Evolutionary conservation across 2,329 filamentous ascomycete genomes (phyloP), one percentile per base, ranked within the genome.

Genomic region (Achaetomium macrosporum): DNA sequence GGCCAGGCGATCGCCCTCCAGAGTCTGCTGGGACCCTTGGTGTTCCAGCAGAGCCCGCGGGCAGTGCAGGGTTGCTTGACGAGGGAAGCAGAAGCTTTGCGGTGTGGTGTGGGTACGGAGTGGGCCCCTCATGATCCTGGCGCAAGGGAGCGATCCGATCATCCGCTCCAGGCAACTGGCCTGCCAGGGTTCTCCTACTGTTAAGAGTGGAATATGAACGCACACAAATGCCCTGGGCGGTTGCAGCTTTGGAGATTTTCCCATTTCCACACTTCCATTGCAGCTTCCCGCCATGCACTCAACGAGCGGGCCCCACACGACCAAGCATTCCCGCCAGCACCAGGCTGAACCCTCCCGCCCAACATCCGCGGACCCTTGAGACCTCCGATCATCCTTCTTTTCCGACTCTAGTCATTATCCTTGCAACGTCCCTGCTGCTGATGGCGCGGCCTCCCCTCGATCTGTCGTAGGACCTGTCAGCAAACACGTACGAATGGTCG

Each of bases 121-220:
- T n/a, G n/a, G n/a, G 48, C 33, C 48, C 7, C 13, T n/a, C 40
- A 15, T 10, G 10, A 19, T 30, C 33, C 35, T 29, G 8, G 35
- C 31, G 12, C 40, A 43, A 25, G 45, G n/a, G 29, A 47, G 16
- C 11, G 44, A 47, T 42, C 51, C 45, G 45, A 44, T 49, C 35
- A 49, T 45, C 45, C 40, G 50, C 8, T 35, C 20, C 45, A 31
- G 29, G 42, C 40, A 19, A 15, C 39, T 25, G 33, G 20, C 15
- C 10, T 25, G 42, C 31, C 35, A n/a, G 39, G 42, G 15, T 29
- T 16, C 16, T n/a, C 25, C 12, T 13, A n/a, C n/a, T n/a, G n/a
- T n/a, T n/a, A 3, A 39, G 41, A 2, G 33, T 42, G 33, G 48
- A 20, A 44, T 51, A 55, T 51, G 43, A 51, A 55, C n/a, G 25